These are phyloP conservation scores for Ophiostoma novo-ulmi DNA, from an alignment of 2,329 filamentous ascomycete species.

Conservation along the genomic window DNA sequence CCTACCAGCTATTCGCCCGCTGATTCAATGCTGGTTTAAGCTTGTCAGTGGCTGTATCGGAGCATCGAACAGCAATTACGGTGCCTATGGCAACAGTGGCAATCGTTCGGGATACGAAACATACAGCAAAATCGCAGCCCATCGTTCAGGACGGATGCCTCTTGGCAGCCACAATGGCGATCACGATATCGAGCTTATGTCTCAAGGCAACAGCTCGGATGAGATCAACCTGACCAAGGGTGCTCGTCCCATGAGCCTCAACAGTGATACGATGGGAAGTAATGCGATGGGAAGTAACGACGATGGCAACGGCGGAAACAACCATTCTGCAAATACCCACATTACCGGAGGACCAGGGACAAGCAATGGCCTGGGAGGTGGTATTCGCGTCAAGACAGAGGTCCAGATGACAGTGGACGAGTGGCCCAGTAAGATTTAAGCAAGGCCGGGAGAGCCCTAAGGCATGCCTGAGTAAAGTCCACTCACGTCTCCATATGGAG, in stretches of 20 bases:
- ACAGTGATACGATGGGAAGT: conserved; percentile 18
- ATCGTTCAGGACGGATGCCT: conserved; percentile 20
- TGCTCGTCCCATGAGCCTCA: conserved; percentile 16
- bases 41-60: conserved; percentile 15
- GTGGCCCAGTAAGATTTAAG: not conserved
- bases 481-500: not conserved
- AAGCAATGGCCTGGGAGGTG: not conserved
- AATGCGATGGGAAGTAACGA: conserved; percentile 8
- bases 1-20: conserved; percentile 23
- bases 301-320: not conserved
- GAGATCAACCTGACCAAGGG: conserved; percentile 24
- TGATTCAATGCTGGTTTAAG: conserved; percentile 22
- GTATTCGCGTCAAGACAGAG: conserved; percentile 24
- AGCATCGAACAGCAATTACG: conserved; percentile 18
- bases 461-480: conserved; percentile 12
- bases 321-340: not conserved
- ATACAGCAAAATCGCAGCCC: conserved; percentile 24
- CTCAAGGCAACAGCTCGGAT: conserved; percentile 24
- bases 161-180: conserved; percentile 23
- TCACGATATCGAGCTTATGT: conserved; percentile 24
- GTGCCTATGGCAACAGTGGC: not conserved
- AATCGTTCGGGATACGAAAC: conserved; percentile 16
- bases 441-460: conserved; percentile 16
- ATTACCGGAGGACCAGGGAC: not conserved
- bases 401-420: conserved; percentile 24